A percentile compares a stretch with the other conserved stretches of the same genome.
Evolutionary conservation across 2,329 filamentous ascomycete genomes (phyloP).

Genomic region (Chalaropsis thielavioides): DNA sequence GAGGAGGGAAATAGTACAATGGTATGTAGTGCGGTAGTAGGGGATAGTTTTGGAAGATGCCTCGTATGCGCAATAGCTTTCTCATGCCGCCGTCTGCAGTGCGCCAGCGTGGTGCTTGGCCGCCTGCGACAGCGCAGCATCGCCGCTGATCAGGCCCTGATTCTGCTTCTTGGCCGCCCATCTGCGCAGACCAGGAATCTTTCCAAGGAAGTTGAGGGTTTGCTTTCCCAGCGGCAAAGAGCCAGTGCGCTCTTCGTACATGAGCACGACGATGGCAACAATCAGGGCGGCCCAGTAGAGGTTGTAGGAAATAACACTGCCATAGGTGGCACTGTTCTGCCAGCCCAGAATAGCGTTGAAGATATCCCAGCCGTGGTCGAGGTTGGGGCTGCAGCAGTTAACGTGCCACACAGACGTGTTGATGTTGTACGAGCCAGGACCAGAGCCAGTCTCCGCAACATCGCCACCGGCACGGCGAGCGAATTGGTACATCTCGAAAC

Average conservation of each 20-base stretch:
- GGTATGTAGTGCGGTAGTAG: background rate
- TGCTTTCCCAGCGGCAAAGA: conserved; percentile 27
- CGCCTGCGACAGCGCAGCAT: conserved; percentile 12
- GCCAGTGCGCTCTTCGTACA: conserved; percentile 44
- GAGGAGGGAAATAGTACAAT: background rate
- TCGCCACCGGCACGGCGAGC: conserved; percentile 39
- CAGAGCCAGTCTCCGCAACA: conserved; percentile 34
- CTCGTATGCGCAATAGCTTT: background rate
- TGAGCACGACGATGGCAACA: conserved; percentile 41
- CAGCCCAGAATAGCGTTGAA: conserved; percentile 61
- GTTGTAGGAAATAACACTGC: conserved; percentile 66
- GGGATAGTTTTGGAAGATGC: background rate
- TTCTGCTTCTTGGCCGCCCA: conserved; percentile 16
- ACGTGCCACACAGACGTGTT: conserved; percentile 66
- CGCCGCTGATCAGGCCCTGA: conserved; percentile 8
- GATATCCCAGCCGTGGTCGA: conserved; percentile 56
- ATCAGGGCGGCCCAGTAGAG: conserved; percentile 64
- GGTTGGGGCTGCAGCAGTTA: conserved; percentile 52
- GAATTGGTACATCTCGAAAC: conserved; percentile 49
- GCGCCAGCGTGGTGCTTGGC: conserved; percentile 6
- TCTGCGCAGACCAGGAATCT: conserved; percentile 14
- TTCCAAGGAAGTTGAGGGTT: conserved; percentile 3
- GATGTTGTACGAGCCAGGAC: conserved; percentile 67
- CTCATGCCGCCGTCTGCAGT: conserved; percentile 1
- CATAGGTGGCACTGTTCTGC: conserved; percentile 63